phyloP scores from a whole-genome alignment of 768 basidiomycete species.

The Leccinum subtestaceum region DNA sequence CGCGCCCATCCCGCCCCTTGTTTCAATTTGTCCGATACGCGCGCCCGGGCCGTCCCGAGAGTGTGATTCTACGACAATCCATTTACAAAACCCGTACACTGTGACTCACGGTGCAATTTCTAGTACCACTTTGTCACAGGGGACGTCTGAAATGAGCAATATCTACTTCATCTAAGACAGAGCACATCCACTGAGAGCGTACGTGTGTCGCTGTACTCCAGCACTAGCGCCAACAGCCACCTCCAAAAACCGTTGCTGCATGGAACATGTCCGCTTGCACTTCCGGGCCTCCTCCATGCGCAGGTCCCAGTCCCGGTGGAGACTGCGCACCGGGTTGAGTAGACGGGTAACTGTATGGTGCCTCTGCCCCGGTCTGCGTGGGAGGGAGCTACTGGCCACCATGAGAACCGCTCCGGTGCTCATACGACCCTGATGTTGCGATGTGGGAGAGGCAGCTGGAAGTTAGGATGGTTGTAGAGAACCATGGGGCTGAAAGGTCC shows the following conservation, averaged over 20 bases:
- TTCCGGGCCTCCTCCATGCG: conserved; percentile 23
- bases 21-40: too few relatives aligned
- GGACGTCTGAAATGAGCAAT: not conserved
- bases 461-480: conserved; percentile 15
- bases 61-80: too few relatives aligned
- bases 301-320: conserved; percentile 11
- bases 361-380: conserved; percentile 6
- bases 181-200: conserved; percentile 18
- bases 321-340: conserved; percentile 15
- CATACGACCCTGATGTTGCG: conserved; percentile 21
- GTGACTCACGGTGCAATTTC: not conserved
- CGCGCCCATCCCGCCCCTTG: too few relatives aligned
- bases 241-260: conserved; percentile 30
- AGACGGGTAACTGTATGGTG: conserved; percentile 18
- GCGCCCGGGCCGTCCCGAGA: too few relatives aligned
- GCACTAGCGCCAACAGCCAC: conserved; percentile 25
- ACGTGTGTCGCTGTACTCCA: conserved; percentile 21
- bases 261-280: conserved; percentile 17
- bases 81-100: too few relatives aligned
- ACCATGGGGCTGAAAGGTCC: conserved; percentile 9
- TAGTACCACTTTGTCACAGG: not conserved
- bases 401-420: conserved; percentile 15
- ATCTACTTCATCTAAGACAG: conserved; percentile 8
- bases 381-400: not conserved
- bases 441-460: not conserved